phyloP scores from a whole-genome alignment of 495 filamentous ascomycete species.

The Opeltia flavorubescens region DNA sequence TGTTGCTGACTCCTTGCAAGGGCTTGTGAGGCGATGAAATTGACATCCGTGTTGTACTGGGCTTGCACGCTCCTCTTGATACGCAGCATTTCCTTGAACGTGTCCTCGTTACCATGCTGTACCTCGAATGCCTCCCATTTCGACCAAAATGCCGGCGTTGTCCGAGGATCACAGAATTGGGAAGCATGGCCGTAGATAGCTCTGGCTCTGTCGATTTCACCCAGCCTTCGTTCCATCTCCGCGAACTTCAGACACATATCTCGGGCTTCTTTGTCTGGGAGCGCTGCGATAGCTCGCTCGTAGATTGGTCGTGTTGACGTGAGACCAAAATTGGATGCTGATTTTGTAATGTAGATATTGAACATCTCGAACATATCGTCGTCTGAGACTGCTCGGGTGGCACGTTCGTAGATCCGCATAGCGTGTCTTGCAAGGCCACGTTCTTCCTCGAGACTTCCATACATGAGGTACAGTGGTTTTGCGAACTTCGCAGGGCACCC shows the following conservation, averaged over 20 bases:
- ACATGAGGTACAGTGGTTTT: conserved; percentile 94
- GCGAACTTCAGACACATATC: conserved; percentile 99
- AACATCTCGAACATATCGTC: conserved; percentile 96
- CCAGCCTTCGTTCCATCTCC: conserved; percentile 92
- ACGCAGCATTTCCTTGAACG: conserved; percentile 97
- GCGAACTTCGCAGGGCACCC: conserved; percentile 92
- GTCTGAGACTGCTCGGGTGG: conserved; percentile 88
- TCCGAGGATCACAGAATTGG: conserved; percentile 93
- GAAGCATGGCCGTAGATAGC: conserved; percentile 94
- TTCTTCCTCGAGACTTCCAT: conserved; percentile 93
- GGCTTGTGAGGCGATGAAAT: conserved; percentile 94
- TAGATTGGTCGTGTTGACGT: conserved; percentile 95
- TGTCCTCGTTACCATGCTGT: conserved; percentile 96
- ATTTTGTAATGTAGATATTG: conserved; percentile 99
- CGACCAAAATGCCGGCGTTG: conserved; percentile 77
- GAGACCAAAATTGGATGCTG: conserved; percentile 92
- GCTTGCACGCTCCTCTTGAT: conserved; percentile 96
- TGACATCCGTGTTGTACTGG: conserved; percentile 97
- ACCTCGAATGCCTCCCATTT: conserved; percentile 98
- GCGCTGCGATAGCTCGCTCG: conserved; percentile 78
- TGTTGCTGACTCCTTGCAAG: conserved; percentile 64
- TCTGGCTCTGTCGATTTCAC: conserved; percentile 90
- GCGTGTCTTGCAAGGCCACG: conserved; percentile 90
- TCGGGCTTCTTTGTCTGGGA: conserved; percentile 86
- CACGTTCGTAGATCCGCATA: conserved; percentile 98